Conservation (phyloP, 345 rosid species). For the Excoecaria cochinchinensis region DNA sequence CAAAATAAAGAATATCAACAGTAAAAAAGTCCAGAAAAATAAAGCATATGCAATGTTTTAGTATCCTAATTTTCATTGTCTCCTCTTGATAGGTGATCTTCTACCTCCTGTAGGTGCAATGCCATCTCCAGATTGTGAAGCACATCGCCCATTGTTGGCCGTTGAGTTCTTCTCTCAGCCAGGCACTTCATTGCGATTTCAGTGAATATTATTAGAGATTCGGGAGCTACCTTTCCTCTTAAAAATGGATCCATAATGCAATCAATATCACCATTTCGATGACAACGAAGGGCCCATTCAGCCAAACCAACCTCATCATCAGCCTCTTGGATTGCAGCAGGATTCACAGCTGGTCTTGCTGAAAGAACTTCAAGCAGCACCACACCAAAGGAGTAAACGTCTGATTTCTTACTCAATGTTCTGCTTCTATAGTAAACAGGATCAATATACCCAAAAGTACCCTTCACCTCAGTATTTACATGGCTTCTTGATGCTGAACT, state of each 20-base stretch:
- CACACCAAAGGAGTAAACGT: slow-evolving; percentile 18
- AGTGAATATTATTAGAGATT: neutral
- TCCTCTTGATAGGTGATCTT: neutral
- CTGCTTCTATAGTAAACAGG: slow-evolving; percentile 5
- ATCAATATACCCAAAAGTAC: slow-evolving; percentile 11
- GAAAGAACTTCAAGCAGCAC: slow-evolving; percentile 10
- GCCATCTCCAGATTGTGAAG: slow-evolving; percentile 9
- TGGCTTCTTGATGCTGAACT: neutral
- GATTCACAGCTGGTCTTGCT: slow-evolving; percentile 6
- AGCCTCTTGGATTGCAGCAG: neutral
- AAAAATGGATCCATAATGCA: neutral
- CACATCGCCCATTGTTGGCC: slow-evolving; percentile 14
- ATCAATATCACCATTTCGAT: neutral
- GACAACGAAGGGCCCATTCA: slow-evolving; percentile 7
- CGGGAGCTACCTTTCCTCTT: neutral
- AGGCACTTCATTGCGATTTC: slow-evolving; percentile 5
- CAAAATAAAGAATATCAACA: neutral
- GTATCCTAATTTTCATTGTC: neutral
- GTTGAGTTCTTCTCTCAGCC: neutral
- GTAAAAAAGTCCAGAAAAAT: neutral
- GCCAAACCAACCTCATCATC: slow-evolving; percentile 5
- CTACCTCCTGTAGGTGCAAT: neutral
- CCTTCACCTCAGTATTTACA: slow-evolving; percentile 15
- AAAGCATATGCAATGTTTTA: neutral
- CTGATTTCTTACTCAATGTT: slow-evolving; percentile 13